Base-by-base conservation (phyloP, 176 grass and related monocot genomes). In the Carex cristatella region DNA sequence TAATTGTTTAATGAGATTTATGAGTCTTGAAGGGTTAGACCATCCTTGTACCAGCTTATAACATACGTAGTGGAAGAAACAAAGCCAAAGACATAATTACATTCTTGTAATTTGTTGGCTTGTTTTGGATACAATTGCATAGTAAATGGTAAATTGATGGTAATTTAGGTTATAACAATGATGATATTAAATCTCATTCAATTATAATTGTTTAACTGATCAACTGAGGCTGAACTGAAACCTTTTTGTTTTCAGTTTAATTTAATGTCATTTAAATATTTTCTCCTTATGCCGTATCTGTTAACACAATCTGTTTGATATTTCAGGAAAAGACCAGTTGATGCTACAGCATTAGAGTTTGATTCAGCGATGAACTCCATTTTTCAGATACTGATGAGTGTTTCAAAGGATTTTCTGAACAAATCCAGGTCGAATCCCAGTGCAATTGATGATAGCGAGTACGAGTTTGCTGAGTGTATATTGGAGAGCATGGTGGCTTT, bases 401-500 rank as follows among this genome's bases (percentile, higher is more conserved):
- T 89, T 79, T 95, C 96, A 5, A 89, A 92, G 84, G 90, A 95
- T 69, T 94, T 98, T 85, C 83, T 98, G 61, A 89, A 81, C 71
- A 95, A 68, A 91, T 94, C 88, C 75, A 91, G 66, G 76, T 90
- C 80, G 67, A 91, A 89, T 59, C 83, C 88, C 48, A 85, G 11
- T 82, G 80, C 79, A 70, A 82, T 95, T 85, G 96, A 98, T 94
- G 96, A 94, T 83, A 92, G 64, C 13, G 93, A 98, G 64, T 92
- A 91, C 53, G 93, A 94, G 87, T 98, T 98, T 89, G 85, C 88
- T 31, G 81, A 93, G 40, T 89, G 83, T 87, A 86, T 98, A 82
- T 94, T 93, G 75, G 96, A 98, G 88, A 90, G 91, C 80, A 90
- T 98, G 91, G 96, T 92, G 68, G 80, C 96, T 89, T 85, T 98